Base-by-base conservation (phyloP, 768 basidiomycete species). In the Rhodotorula paludigena region DNA sequence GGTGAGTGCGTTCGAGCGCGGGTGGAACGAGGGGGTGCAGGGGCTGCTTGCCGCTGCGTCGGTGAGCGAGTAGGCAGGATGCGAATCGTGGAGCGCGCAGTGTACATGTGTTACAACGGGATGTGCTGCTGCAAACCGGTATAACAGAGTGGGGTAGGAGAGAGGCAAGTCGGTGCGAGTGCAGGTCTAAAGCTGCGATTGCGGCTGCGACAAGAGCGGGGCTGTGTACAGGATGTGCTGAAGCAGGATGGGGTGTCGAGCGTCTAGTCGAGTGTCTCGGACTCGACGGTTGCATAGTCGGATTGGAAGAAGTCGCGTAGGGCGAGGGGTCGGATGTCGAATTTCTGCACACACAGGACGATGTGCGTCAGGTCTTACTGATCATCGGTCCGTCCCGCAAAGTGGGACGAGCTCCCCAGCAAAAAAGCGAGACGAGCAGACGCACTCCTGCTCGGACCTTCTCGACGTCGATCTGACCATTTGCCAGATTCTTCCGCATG, bases 1-100 rank as follows among this genome's bases (percentile, higher is more conserved):
- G 0, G 84, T 85, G 73, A 83, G 83, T 33, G 85, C 87, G 73
- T 96, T 96, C 74, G 85, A 88, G 77, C 82, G 82, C 63, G 86
- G 85, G 0, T 96, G 76, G 75, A 21, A 10, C 28, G 36, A 18
- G 11, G 45, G 28, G 33, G 5, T 10, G 52, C 14, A 20, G 38
- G 33, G n/a, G n/a, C n/a, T n/a, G n/a, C n/a, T n/a, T n/a, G n/a
- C n/a, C n/a, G n/a, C n/a, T n/a, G n/a, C n/a, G n/a, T n/a, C n/a
- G n/a, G n/a, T n/a, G n/a, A n/a, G n/a, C n/a, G n/a, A n/a, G n/a
- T n/a, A n/a, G n/a, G n/a, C n/a, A n/a, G n/a, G n/a, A n/a, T n/a
- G n/a, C n/a, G n/a, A n/a, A n/a, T n/a, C n/a, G n/a, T n/a, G n/a
- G n/a, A n/a, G n/a, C n/a, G n/a, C n/a, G n/a, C n/a, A n/a, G n/a